Evolutionary conservation across 768 basidiomycete genomes (phyloP).

Genomic region (Boletus bicolor): DNA sequence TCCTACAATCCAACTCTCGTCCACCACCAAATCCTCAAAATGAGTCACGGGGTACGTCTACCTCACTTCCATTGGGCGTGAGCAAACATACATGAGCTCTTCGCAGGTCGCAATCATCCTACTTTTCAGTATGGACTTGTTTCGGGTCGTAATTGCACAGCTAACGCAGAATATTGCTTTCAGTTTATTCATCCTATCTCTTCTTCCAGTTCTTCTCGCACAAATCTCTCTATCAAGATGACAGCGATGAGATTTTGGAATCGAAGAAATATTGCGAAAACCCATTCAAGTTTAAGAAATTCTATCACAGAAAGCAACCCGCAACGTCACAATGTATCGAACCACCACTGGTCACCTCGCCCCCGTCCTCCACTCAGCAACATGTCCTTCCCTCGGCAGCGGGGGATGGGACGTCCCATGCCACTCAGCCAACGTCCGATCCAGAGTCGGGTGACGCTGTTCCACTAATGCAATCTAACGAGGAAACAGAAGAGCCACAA

Average conservation of each 20-base stretch:
- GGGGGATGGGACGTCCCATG: background rate
- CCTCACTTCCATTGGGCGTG: background rate
- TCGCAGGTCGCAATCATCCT: constrained; percentile 70
- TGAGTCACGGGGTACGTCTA: constrained; percentile 70
- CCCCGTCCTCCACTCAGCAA: background rate
- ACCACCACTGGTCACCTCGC: constrained; percentile 1
- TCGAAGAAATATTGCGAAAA: constrained; percentile 43
- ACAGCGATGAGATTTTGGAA: constrained; percentile 35
- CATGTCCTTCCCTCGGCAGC: too few species aligned
- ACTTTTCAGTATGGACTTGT: constrained; percentile 54
- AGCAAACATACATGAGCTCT: constrained; percentile 2
- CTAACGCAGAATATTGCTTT: background rate
- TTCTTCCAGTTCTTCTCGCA: constrained; percentile 82
- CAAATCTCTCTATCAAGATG: constrained; percentile 60
- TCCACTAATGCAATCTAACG: constrained; percentile 1
- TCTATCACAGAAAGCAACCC: constrained; percentile 14
- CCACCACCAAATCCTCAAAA: constrained; percentile 54
- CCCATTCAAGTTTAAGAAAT: constrained; percentile 28
- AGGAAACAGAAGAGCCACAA: constrained; percentile 43
- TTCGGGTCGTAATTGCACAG: background rate
- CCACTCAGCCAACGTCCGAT: constrained; percentile 1
- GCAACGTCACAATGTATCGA: background rate
- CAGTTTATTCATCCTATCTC: constrained; percentile 74
- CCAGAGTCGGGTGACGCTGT: constrained; percentile 6
- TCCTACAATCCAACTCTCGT: constrained; percentile 14